Conservation (phyloP, 352 stramenopile species). For the Globisporangium yorkense region DNA sequence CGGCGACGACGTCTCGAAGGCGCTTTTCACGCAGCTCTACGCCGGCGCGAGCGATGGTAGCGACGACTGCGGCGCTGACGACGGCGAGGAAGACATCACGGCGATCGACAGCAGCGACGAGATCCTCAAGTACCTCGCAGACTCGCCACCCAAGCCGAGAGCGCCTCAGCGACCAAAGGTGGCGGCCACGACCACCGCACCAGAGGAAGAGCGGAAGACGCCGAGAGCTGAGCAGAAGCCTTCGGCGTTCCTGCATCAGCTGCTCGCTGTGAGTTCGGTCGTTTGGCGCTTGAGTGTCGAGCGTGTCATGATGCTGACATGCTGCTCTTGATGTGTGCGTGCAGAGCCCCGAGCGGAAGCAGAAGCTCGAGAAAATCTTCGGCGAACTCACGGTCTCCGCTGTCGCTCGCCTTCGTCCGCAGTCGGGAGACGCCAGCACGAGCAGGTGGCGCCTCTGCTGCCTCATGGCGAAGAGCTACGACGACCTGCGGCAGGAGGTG, state of each 20-base stretch:
- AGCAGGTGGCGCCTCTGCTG: slow-evolving; percentile 41
- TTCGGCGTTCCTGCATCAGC: slow-evolving; percentile 4
- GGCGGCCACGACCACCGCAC: no score
- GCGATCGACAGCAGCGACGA: slow-evolving; percentile 6
- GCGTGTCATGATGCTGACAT: neutral
- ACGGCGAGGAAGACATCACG: slow-evolving; percentile 8
- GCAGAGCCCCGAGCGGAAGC: slow-evolving; percentile 21
- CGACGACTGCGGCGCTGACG: slow-evolving; percentile 3
- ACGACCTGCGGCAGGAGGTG: slow-evolving; percentile 97
- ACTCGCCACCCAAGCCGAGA: neutral
- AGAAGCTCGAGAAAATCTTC: slow-evolving; percentile 58
- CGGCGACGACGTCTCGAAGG: slow-evolving; percentile 51
- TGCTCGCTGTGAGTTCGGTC: slow-evolving; percentile 5
- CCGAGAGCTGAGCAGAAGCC: neutral
- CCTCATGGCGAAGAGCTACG: slow-evolving; percentile 96
- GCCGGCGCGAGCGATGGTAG: neutral
- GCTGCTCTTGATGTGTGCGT: neutral
- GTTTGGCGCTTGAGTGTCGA: neutral
- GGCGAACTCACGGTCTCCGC: slow-evolving; percentile 57
- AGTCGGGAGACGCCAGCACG: slow-evolving; percentile 1
- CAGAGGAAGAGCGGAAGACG: neutral
- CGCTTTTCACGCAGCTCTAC: slow-evolving; percentile 60
- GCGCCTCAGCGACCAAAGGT: no score
- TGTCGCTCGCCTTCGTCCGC: slow-evolving; percentile 31
- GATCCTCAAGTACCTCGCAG: slow-evolving; percentile 14